These are phyloP conservation scores for Mucuna pruriens DNA, from an alignment of 306 rosid species.

Conservation along the genomic window DNA sequence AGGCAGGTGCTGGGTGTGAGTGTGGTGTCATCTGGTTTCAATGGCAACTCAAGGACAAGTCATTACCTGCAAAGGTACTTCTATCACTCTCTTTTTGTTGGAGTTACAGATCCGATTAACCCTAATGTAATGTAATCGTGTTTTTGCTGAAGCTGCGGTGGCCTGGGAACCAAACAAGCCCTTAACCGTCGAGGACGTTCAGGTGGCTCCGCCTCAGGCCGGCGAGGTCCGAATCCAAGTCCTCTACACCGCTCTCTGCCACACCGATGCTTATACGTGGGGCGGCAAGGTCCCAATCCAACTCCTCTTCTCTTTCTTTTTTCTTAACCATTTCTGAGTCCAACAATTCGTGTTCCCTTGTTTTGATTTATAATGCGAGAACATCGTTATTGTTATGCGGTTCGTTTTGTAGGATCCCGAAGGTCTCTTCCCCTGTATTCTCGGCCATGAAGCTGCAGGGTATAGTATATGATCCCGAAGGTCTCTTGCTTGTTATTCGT, in stretches of 20 bases:
- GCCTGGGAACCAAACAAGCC: constrained; percentile 99
- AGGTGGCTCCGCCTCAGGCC: constrained; percentile 93
- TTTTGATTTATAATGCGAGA: neutral
- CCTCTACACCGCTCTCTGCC: constrained; percentile 92
- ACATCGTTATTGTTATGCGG: neutral
- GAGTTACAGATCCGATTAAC: neutral
- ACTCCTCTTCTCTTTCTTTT: neutral
- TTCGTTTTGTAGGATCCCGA: constrained; percentile 55
- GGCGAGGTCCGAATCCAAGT: constrained; percentile 89
- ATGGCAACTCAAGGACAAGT: constrained; percentile 96
- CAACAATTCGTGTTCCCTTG: neutral
- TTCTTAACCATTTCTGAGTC: neutral
- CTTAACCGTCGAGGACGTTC: constrained; percentile 82
- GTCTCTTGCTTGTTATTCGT: constrained; percentile 73
- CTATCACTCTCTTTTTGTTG: neutral
- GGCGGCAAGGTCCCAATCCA: constrained; percentile 70
- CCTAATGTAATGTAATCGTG: neutral
- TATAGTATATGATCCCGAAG: constrained; percentile 82
- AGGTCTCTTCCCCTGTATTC: constrained; percentile 96
- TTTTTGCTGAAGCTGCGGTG: constrained; percentile 76
- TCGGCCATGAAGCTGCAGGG: constrained; percentile 99
- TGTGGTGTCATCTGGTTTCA: neutral
- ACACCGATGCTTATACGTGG: constrained; percentile 97
- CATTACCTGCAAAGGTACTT: constrained; percentile 92
- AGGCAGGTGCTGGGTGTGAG: neutral